Evolutionary conservation across 495 filamentous ascomycete species (phyloP), one percentile per base, ranked within the genome.

Genomic region (Hypoxylon lenormandii): DNA sequence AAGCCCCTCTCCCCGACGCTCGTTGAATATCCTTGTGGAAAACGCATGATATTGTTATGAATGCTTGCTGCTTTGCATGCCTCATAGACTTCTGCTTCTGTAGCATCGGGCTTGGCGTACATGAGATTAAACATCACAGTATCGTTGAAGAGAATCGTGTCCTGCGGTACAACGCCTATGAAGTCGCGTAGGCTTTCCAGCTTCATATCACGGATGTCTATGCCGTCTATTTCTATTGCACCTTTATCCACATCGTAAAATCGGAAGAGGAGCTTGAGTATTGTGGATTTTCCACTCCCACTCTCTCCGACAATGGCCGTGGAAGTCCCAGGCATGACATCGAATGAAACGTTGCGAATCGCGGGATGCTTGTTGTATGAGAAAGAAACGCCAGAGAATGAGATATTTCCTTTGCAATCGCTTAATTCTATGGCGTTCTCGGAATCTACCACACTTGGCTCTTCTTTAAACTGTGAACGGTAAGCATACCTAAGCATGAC

Each of bases 101-200:
- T 87, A 15, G 88, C 91, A 26, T 81, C 64, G 30, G 87, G 89
- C 66, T 91, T 91, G 23, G 91, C 91, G 75, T 94, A 94, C 76
- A 88, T 91, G 50, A 94, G 76, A 71, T 94, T 94, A 77, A 94
- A 77, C 91, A 94, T 94, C 49, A 94, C 69, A 0, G 88, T 89
- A 75, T 94, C 91, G 18, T 85, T 79, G 19, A 91, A 84, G 0
- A 92, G 80, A 15, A 82, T 80, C 0, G 88, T 83, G 36, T 91
- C 87, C 71, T 92, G 88, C 60, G 88, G 82, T 2, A 91, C 90
- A 0, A 90, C 70, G 51, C 83, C 81, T 21, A 91, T 74, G 45
- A 81, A 80, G n/a, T 81, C 77, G 43, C 89, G 75, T 51, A 89
- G 72, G 28, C 81, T 80, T 7, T 78, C 80, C 1, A 86, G 68